Evolutionary conservation across 495 filamentous ascomycete genomes (phyloP).

Genomic region (Amphirosellinia nigrospora): DNA sequence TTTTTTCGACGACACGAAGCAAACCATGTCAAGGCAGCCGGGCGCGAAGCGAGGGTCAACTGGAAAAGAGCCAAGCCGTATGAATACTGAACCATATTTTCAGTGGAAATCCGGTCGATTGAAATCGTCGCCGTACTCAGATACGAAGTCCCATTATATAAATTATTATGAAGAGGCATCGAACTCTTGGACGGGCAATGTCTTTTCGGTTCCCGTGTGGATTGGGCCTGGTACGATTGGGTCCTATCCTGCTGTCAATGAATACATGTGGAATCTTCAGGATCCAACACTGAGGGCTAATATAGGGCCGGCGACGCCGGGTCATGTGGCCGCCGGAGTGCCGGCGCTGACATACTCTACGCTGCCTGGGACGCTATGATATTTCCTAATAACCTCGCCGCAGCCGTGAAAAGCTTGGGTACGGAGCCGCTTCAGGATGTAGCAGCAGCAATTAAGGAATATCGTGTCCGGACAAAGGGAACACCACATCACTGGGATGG

Average conservation of each 20-base stretch:
- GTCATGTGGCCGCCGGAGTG: slow-evolving; percentile 49
- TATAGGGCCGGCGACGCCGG: slow-evolving; percentile 45
- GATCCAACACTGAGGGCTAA: slow-evolving; percentile 33
- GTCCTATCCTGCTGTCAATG: slow-evolving; percentile 40
- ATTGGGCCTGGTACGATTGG: slow-evolving; percentile 39
- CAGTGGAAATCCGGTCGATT: slow-evolving; percentile 36
- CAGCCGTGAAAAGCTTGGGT: slow-evolving; percentile 29
- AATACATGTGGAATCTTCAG: slow-evolving; percentile 47
- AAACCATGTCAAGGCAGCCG: slow-evolving; percentile 34
- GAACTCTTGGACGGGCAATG: slow-evolving; percentile 33
- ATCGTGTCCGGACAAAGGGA: slow-evolving; percentile 38
- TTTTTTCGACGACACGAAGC: slow-evolving; percentile 17
- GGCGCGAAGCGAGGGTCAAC: slow-evolving; percentile 30
- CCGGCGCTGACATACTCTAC: slow-evolving; percentile 40
- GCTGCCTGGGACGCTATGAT: slow-evolving; percentile 51
- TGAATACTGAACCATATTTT: slow-evolving; percentile 9
- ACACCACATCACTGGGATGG: slow-evolving; percentile 40
- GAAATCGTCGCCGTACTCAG: slow-evolving; percentile 36
- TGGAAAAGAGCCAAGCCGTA: slow-evolving; percentile 18
- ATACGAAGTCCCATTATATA: slow-evolving; percentile 31
- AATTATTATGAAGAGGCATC: slow-evolving; percentile 29
- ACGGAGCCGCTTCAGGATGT: slow-evolving; percentile 46
- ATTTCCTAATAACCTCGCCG: slow-evolving; percentile 28
- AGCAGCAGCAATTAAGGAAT: slow-evolving; percentile 44
- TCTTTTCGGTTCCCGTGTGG: slow-evolving; percentile 44